phyloP scores from a whole-genome alignment of 495 filamentous ascomycete species.

The Xylaria grammica region DNA sequence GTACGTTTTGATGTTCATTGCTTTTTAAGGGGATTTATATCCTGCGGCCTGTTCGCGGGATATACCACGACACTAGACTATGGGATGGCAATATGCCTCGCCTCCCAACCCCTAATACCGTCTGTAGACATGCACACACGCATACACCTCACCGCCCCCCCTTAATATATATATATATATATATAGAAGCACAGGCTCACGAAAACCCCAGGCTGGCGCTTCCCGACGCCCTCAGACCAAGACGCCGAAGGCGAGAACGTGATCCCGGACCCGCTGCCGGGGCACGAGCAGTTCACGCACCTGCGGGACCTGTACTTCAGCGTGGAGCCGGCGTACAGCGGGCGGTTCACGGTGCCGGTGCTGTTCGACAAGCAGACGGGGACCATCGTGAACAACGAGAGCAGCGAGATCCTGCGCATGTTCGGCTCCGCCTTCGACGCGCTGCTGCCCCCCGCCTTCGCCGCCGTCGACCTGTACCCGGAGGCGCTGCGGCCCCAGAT shows the following conservation, averaged over 20 bases:
- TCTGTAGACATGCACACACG: too few relatives aligned
- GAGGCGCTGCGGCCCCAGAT: conserved; percentile 63
- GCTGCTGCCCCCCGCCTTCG: conserved; percentile 63
- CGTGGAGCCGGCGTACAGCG: conserved; percentile 67
- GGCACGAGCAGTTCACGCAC: conserved; percentile 59
- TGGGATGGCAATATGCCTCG: too few relatives aligned
- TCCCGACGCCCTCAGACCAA: conserved; percentile 65
- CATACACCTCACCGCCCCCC: too few relatives aligned
- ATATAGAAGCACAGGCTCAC: conserved; percentile 19
- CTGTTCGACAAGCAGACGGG: conserved; percentile 75
- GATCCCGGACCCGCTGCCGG: conserved; percentile 65
- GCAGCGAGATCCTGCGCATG: conserved; percentile 79
- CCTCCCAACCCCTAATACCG: too few relatives aligned
- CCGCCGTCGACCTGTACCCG: conserved; percentile 67
- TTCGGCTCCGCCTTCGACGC: conserved; percentile 73
- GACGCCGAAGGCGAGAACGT: conserved; percentile 59
- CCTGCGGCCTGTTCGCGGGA: too few relatives aligned
- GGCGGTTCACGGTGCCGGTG: conserved; percentile 76
- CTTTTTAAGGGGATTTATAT: too few relatives aligned
- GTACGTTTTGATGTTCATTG: conserved; percentile 23
- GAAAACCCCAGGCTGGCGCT: conserved; percentile 73
- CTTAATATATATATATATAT: too few relatives aligned
- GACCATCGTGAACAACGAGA: conserved; percentile 83
- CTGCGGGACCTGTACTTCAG: conserved; percentile 74
- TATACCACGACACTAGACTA: too few relatives aligned